Evolutionary conservation across 306 rosid species (phyloP).

Genomic region (Lotus japonicus): DNA sequence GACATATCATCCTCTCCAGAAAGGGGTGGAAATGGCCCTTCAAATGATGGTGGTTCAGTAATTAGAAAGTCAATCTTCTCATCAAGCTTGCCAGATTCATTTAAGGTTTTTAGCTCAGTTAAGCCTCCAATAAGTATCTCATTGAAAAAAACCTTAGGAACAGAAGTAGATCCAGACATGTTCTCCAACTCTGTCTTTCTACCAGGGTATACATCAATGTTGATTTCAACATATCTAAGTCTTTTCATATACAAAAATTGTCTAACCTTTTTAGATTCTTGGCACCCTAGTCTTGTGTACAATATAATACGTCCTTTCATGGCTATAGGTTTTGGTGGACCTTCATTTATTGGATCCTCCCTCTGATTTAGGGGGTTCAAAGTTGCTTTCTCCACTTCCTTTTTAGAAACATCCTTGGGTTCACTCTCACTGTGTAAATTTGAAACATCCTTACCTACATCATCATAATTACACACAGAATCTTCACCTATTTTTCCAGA

Average conservation of each 20-base stretch:
- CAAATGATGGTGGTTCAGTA: conserved; percentile 52
- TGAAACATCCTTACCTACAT: conserved; percentile 33
- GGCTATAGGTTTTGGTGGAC: conserved; percentile 23
- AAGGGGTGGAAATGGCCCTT: conserved; percentile 75
- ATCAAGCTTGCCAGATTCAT: conserved; percentile 63
- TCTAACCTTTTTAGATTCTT: conserved; percentile 65
- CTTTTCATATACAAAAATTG: conserved; percentile 52
- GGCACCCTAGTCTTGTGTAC: conserved; percentile 73
- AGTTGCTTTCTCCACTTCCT: conserved; percentile 40
- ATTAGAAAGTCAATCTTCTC: conserved; percentile 80
- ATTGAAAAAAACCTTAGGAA: conserved; percentile 82
- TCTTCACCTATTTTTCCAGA: conserved; percentile 55
- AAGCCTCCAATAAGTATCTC: conserved; percentile 73
- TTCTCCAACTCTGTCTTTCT: conserved; percentile 76
- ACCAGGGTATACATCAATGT: conserved; percentile 66
- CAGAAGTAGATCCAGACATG: conserved; percentile 59
- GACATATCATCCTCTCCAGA: conserved; percentile 85
- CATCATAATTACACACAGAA: conserved; percentile 19
- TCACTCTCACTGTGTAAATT: conserved; percentile 34
- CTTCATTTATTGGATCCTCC: conserved; percentile 30
- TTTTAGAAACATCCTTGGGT: conserved; percentile 41
- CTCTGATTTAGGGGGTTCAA: conserved; percentile 62
- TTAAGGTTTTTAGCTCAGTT: conserved; percentile 51
- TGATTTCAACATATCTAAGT: conserved; percentile 80
- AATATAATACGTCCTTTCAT: conserved; percentile 74